Conservation (phyloP, 2,329 filamentous ascomycete species). For the Phaeophleospora eucalypticola region DNA sequence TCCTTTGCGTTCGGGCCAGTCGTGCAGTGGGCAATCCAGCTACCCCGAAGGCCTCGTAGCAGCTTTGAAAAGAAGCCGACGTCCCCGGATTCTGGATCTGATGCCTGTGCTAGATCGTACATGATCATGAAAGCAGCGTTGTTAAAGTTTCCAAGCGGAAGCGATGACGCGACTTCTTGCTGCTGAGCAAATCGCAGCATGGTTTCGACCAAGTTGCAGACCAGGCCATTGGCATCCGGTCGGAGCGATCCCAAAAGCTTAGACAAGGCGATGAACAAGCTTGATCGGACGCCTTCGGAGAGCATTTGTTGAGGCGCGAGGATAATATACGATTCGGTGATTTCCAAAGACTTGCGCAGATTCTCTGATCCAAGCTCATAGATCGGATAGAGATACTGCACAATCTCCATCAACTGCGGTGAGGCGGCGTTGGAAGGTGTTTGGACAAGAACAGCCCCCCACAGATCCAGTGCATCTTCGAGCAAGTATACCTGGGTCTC, state of each 20-base stretch:
- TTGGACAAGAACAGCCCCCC: conserved; percentile 70
- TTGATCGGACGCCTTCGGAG: conserved; percentile 36
- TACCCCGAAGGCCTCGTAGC: conserved; percentile 40
- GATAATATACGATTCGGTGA: conserved; percentile 47
- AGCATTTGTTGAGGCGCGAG: conserved; percentile 46
- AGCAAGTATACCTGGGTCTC: conserved; percentile 74
- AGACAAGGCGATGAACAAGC: conserved; percentile 38
- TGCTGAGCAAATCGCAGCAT: conserved; percentile 42
- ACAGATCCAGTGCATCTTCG: conserved; percentile 88
- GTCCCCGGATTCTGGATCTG: conserved; percentile 15
- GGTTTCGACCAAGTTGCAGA: conserved; percentile 45
- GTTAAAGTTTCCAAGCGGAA: conserved; percentile 14
- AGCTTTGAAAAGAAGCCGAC: conserved; percentile 56
- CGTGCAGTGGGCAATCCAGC: conserved; percentile 68
- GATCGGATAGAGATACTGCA: conserved; percentile 44
- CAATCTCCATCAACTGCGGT: conserved; percentile 40
- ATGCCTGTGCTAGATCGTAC: conserved; percentile 12
- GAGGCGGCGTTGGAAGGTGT: conserved; percentile 42
- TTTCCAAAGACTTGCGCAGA: conserved; percentile 46
- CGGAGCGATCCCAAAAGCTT: conserved; percentile 44
- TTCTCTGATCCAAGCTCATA: conserved; percentile 48
- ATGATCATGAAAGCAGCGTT: conserved; percentile 15
- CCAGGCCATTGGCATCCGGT: conserved; percentile 45
- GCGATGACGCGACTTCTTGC: conserved; percentile 28
- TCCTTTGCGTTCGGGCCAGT: conserved; percentile 72